Base-by-base conservation (phyloP, 495 filamentous ascomycete genomes). In the Neurospora tetrasperma region DNA sequence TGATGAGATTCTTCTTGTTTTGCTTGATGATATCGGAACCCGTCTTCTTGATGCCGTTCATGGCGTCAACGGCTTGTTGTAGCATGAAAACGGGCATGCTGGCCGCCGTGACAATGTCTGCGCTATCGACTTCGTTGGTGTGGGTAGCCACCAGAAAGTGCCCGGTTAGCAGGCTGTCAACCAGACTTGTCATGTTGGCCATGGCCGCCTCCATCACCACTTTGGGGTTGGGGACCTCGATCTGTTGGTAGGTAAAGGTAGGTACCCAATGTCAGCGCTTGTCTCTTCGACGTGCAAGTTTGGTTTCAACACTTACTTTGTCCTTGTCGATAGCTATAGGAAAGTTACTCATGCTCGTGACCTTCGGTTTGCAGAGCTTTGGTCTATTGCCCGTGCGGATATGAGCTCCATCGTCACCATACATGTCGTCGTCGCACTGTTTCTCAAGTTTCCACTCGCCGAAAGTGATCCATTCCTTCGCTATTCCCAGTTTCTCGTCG, bases 41-140 rank as follows among this genome's bases (percentile, higher is more conserved):
- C 39, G 42, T 72, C 20, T 72, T 20, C 71, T 72, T 72, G 31
- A 72, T 59, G 39, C 69, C 23, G 27, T 72, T 72, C 71, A 72
- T 72, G 54, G 35, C 42, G 59, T 59, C 48, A 23, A 72, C 31
- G n/a, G 71, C 48, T 39, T 72, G 46, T 35, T 46, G 46, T 27
- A 69, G 42, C 71, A 68, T 48, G 40, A 72, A 40, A 16, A 72
- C 39, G 31, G 71, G 54, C 71, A 72, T 72, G 16, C 46, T 40
- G 54, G 41, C 62, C 27, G 71, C 71, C 14, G 66, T 59, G 11
- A 72, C 54, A 35, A 59, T 59, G 18, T 72, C 54, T 5, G 42
- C 12, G 48, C 40, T 39, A 11, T 46, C 40, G 48, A 46, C 70
- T 23, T 59, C 42, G 27, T 48, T 44, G 70, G 27, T 59, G 42